Evolutionary conservation across 225 moss, liverwort and hornwort genomes (phyloP), one percentile per base, ranked within the genome.

Genomic region (Sphagnum tenellum): DNA sequence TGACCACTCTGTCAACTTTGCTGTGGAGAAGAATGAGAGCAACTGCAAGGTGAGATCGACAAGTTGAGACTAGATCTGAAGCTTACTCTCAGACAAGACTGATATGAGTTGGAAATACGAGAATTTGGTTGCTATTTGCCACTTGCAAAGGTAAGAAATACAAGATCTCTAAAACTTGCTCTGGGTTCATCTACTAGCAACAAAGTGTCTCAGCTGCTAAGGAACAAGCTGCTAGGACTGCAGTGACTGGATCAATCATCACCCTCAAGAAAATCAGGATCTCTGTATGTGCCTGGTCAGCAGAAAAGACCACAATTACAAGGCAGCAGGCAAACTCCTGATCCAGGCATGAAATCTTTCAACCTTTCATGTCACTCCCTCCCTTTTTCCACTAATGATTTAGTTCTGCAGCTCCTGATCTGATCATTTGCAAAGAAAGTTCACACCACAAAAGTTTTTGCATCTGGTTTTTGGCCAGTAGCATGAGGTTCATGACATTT

Each of bases 91-190:
- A 45, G 91, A 91, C 52, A 95, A 95, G 73, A 74, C 73, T 29
- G 84, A 62, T 5, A 75, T 91, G 1, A 53, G 81, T 49, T 88
- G 79, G 8, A 89, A 86, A 70, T 89, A 75, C 13, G 94, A 91
- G 66, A 91, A 89, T 64, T 64, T 95, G 59, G 86, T 86, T 9
- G 78, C 71, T 56, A 79, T 95, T 50, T 95, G 94, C 64, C 84
- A 89, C 52, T 88, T 89, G 48, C 94, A 95, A 77, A 82, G 89
- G 71, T 88, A 89, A 75, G 94, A 95, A 73, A 86, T 95, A 66
- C 94, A 88, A 70, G 84, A 88, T 59, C 74, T 29, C 29, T 95
- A 2, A 91, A 88, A 71, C 73, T 67, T 62, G 77, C 82, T 14
- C 73, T 89, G 7, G 73, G 64, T 47, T 56, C 72, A 54, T 69